Percentiles rank a stretch among this genome's conserved stretches.
These are phyloP conservation scores for Vanrija humicola DNA, from an alignment of 1,284 basidiomycete species.

Conservation along the genomic window DNA sequence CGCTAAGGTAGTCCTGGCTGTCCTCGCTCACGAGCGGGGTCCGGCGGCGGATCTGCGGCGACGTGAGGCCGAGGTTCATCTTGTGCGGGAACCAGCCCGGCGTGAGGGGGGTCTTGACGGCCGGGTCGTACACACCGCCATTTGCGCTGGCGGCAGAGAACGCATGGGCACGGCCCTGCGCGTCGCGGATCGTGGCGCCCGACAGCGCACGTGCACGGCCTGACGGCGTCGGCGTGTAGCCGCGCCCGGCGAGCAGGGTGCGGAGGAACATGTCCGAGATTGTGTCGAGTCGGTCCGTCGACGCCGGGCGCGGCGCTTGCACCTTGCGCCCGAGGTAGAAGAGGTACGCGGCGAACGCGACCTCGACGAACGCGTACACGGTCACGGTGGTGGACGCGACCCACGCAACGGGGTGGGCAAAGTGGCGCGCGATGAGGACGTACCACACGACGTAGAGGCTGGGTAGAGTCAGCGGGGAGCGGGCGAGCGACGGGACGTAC, in stretches of 20 bases:
- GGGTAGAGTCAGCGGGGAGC: background rate
- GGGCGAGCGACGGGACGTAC: constrained; percentile 37
- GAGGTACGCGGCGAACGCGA: constrained; percentile 71
- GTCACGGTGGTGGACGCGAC: constrained; percentile 22
- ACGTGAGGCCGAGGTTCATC: background rate
- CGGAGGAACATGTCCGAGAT: constrained; percentile 61
- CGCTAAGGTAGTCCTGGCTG: too few relatives aligned
- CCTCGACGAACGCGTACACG: constrained; percentile 34
- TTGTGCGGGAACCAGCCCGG: background rate
- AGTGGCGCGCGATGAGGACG: constrained; percentile 52
- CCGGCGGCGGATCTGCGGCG: too few relatives aligned
- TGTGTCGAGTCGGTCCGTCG: constrained; percentile 45
- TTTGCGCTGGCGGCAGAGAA: background rate
- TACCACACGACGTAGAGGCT: constrained; percentile 53
- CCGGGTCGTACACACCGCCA: background rate
- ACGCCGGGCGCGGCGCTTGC: constrained; percentile 54
- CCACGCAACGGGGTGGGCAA: background rate
- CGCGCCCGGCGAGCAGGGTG: constrained; percentile 62
- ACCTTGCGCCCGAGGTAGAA: constrained; percentile 57
- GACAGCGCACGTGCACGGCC: background rate
- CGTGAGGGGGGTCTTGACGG: background rate
- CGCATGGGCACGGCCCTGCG: constrained; percentile 4
- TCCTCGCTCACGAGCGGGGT: too few relatives aligned
- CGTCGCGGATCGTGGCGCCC: background rate
- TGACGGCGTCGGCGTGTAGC: constrained; percentile 44